Conservation (phyloP, 2,329 filamentous ascomycete species). For the Knoxdaviesia proteae region DNA sequence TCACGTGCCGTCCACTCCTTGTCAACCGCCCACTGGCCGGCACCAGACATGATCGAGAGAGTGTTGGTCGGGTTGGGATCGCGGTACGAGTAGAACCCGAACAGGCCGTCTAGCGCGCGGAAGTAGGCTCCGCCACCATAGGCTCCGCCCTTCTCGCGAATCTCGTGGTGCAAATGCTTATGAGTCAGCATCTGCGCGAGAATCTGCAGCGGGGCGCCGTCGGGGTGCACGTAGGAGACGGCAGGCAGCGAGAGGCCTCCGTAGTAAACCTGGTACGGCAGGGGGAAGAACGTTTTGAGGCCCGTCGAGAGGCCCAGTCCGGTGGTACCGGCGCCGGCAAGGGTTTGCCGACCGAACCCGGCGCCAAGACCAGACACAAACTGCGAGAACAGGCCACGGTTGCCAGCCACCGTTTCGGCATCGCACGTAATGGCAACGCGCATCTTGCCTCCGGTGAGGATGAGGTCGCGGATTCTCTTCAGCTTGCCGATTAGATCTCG, state of each 20-base stretch:
- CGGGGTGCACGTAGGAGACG: slow-evolving; percentile 56
- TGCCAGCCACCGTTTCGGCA: slow-evolving; percentile 44
- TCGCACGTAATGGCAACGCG: slow-evolving; percentile 78
- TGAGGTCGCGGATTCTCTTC: slow-evolving; percentile 64
- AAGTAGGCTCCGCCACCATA: slow-evolving; percentile 86
- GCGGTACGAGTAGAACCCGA: slow-evolving; percentile 91
- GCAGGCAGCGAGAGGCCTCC: slow-evolving; percentile 66
- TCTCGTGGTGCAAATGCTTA: slow-evolving; percentile 91
- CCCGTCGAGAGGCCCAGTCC: slow-evolving; percentile 1
- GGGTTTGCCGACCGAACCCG: background rate
- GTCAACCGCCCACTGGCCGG: slow-evolving; percentile 65
- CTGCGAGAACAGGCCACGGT: slow-evolving; percentile 46
- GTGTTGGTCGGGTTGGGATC: slow-evolving; percentile 89
- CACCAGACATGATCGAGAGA: slow-evolving; percentile 61
- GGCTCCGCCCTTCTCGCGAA: slow-evolving; percentile 90
- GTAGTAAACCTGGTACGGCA: slow-evolving; percentile 96
- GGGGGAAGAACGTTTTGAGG: slow-evolving; percentile 68
- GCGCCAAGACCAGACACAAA: slow-evolving; percentile 33
- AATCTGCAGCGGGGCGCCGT: slow-evolving; percentile 66
- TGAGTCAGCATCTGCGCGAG: slow-evolving; percentile 84
- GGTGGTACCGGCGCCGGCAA: slow-evolving; percentile 1
- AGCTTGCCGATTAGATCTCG: slow-evolving; percentile 62
- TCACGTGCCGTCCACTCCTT: slow-evolving; percentile 66
- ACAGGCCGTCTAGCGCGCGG: slow-evolving; percentile 59
- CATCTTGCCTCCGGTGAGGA: slow-evolving; percentile 46